A percentile compares a stretch with the other conserved stretches of the same genome.
These are phyloP conservation scores for Boletus tylopilopsis DNA, from an alignment of 768 basidiomycete genomes.

Conservation along the genomic window DNA sequence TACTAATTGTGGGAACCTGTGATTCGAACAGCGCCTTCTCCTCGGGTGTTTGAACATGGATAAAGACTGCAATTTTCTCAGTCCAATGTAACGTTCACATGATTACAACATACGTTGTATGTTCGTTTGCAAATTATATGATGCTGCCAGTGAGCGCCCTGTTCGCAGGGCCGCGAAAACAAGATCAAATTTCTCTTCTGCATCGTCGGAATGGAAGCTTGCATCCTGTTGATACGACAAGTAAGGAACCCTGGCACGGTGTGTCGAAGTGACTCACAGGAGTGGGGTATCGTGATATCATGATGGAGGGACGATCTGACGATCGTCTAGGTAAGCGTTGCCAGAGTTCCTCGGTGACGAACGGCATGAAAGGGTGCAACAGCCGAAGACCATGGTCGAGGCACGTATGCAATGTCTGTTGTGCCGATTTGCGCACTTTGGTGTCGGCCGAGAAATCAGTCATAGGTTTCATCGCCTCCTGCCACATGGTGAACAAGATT, in stretches of 20 bases:
- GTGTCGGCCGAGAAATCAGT: slow-evolving; percentile 72
- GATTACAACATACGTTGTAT: slow-evolving; percentile 34
- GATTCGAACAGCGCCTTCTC: slow-evolving; percentile 67
- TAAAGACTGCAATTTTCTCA: slow-evolving; percentile 48
- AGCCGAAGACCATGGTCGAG: slow-evolving; percentile 87
- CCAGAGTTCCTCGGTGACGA: slow-evolving; percentile 98
- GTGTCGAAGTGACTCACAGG: slow-evolving; percentile 47
- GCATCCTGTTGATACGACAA: slow-evolving; percentile 43
- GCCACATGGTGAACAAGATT: slow-evolving; percentile 8
- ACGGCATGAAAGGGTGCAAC: slow-evolving; percentile 98
- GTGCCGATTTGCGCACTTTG: slow-evolving; percentile 72
- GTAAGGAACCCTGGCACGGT: background rate
- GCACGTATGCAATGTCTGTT: slow-evolving; percentile 94
- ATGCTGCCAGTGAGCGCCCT: slow-evolving; percentile 49
- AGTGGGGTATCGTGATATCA: slow-evolving; percentile 82
- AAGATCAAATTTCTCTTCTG: slow-evolving; percentile 82
- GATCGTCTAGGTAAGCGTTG: slow-evolving; percentile 87
- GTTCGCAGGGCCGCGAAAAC: slow-evolving; percentile 76
- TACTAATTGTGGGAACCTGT: slow-evolving; percentile 70
- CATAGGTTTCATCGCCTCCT: slow-evolving; percentile 99
- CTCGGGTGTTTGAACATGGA: slow-evolving; percentile 61
- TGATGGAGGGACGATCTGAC: slow-evolving; percentile 81
- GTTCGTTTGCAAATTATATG: slow-evolving; percentile 83
- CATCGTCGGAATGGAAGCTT: slow-evolving; percentile 60
- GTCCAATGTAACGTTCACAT: background rate